Evolutionary conservation across 1,284 basidiomycete genomes (phyloP), one percentile per base, ranked within the genome.

Genomic region (Apiotrichum porosum): DNA sequence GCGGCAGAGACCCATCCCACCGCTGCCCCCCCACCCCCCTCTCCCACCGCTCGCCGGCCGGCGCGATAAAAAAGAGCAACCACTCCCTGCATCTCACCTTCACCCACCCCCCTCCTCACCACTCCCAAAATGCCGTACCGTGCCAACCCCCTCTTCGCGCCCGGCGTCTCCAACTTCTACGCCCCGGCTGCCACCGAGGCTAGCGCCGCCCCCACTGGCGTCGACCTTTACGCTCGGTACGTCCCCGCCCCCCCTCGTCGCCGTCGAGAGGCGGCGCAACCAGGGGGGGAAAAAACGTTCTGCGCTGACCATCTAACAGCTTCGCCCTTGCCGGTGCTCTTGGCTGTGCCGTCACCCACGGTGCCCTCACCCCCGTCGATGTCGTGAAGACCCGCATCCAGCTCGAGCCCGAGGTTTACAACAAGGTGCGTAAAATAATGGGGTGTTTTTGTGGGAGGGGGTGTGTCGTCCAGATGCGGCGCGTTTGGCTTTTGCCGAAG

Each of bases 331-430:
- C 90, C 68, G 91, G 92, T 83, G 81, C 82, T 60, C 81, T 94
- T 62, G 90, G 92, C 56, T 97, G 92, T 68, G 89, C 91, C 77
- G 51, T 92, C 73, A 95, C 92, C 61, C 92, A 97, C 75, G 92
- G 91, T 52, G 88, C 85, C 65, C 84, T 92, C 66, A 93, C 90
- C 35, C 89, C 89, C 54, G 83, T 94, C 64, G 90, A 94, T 79
- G 89, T 93, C 63, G 86, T 88, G 68, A 95, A 97, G 81, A 95
- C 92, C 74, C 89, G 93, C 79, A 95, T 97, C 84, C 92, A 97
- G 84, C 89, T 89, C 42, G 64, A 84, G 76, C 71, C 74, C 52
- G 67, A 71, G 66, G 70, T 72, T 45, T 79, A 79, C 78, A 79
- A 79, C 77, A 51, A 74, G 74, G 76, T 76, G 44, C 48, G 75